Percentiles rank a stretch among this genome's conserved stretches.
phyloP scores from a whole-genome alignment of 495 filamentous ascomycete species.

The Elaphomyces granulatus region DNA sequence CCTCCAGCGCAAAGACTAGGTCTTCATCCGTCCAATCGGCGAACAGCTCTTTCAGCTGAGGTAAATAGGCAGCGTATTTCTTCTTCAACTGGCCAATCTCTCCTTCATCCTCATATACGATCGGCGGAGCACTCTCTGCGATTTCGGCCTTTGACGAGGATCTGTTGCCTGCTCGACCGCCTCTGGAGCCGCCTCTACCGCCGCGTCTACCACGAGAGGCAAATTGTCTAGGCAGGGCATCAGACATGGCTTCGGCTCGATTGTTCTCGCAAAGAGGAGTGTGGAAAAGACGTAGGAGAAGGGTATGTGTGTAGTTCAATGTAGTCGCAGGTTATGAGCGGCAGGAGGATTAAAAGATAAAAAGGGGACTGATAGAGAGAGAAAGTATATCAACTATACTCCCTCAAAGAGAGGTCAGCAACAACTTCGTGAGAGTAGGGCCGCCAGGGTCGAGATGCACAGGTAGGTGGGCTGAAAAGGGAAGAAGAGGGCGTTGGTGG shows the following conservation, averaged over 20 bases:
- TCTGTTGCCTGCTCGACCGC: constrained; percentile 49
- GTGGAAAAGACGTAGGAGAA: too few relatives aligned
- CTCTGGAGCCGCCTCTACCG: constrained; percentile 66
- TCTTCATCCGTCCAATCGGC: constrained; percentile 86
- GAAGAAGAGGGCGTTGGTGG: constrained; percentile 14
- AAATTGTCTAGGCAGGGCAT: constrained; percentile 68
- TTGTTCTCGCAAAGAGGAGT: constrained; percentile 17
- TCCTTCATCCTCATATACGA: constrained; percentile 64
- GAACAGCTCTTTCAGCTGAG: constrained; percentile 76
- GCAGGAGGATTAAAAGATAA: too few relatives aligned
- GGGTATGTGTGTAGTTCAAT: too few relatives aligned
- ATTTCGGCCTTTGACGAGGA: constrained; percentile 53
- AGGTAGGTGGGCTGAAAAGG: constrained; percentile 13
- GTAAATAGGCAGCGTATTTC: constrained; percentile 60
- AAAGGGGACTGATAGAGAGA: constrained; percentile 20
- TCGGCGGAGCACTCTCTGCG: constrained; percentile 33
- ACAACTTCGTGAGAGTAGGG: constrained; percentile 26
- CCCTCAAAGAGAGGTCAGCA: constrained; percentile 31
- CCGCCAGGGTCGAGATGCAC: constrained; percentile 31
- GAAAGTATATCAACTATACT: constrained; percentile 17
- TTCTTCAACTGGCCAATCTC: constrained; percentile 87
- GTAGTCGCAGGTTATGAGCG: too few relatives aligned
- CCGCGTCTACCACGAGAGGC: constrained; percentile 73
- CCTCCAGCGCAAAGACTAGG: constrained; percentile 76
- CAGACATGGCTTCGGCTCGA: constrained; percentile 56